These are phyloP conservation scores for Dothistroma septosporum DNA, from an alignment of 2,329 filamentous ascomycete species.

Conservation along the genomic window DNA sequence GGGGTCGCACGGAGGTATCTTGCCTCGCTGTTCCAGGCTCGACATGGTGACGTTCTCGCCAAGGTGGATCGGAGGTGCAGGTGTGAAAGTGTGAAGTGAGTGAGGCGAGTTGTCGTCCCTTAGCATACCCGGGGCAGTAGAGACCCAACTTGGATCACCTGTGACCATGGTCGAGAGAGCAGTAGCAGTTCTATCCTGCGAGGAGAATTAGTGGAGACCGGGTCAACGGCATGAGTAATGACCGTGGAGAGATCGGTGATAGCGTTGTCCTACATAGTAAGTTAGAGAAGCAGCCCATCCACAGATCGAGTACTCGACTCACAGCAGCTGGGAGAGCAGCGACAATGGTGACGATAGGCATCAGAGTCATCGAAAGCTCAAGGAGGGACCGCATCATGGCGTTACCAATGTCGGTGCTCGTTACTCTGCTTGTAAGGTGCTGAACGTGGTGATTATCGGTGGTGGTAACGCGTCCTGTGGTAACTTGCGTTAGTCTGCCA, in stretches of 20 bases:
- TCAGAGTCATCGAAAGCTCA: not conserved
- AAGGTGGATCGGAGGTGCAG: not conserved
- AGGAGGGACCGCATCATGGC: not conserved
- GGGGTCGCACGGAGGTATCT: not conserved
- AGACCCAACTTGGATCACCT: too few species aligned
- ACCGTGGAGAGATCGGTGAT: not conserved
- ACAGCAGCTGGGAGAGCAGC: not conserved
- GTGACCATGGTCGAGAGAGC: too few species aligned
- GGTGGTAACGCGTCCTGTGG: not conserved
- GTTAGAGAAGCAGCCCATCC: not conserved
- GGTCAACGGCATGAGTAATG: not conserved
- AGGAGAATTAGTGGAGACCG: not conserved
- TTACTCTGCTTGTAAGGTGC: too few species aligned
- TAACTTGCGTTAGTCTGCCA: not conserved
- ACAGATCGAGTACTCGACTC: not conserved
- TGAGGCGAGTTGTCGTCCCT: not conserved
- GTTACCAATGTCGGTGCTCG: too few species aligned
- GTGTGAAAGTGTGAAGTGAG: too few species aligned
- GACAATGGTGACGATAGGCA: not conserved
- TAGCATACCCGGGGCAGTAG: too few species aligned
- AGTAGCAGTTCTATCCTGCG: too few species aligned
- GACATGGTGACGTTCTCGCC: not conserved
- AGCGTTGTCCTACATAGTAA: not conserved
- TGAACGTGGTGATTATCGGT: too few species aligned
- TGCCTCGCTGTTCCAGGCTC: not conserved